phyloP scores from a whole-genome alignment of 208 protist genomes.

The Leishmania guyanensis region DNA sequence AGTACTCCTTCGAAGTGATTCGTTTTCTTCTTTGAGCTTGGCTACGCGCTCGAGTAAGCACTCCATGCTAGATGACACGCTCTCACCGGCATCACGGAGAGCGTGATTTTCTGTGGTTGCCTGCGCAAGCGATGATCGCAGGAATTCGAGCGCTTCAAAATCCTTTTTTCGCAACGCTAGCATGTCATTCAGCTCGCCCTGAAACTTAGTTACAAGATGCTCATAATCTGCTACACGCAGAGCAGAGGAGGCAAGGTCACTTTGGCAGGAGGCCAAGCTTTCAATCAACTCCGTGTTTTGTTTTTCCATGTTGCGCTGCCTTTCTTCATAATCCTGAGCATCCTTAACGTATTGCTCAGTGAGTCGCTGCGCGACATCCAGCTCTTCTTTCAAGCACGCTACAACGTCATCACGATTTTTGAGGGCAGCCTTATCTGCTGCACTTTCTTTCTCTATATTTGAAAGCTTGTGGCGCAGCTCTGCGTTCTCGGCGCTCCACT shows the following conservation, averaged over 20 bases:
- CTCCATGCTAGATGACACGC: conserved; percentile 38
- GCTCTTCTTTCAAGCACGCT: conserved; percentile 31
- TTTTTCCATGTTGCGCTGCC: conserved; percentile 11
- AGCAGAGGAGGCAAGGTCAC: conserved; percentile 18
- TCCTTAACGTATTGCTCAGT: conserved; percentile 26
- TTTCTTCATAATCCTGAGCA: conserved; percentile 23
- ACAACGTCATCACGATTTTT: conserved; percentile 24
- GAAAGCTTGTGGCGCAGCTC: conserved; percentile 45
- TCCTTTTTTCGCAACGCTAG: conserved; percentile 26
- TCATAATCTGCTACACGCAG: conserved; percentile 51
- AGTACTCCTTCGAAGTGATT: conserved; percentile 3
- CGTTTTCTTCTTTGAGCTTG: conserved; percentile 41
- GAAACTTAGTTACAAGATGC: conserved; percentile 44
- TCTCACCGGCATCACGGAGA: conserved; percentile 27
- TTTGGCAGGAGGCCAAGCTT: conserved; percentile 11
- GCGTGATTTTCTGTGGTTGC: conserved; percentile 28
- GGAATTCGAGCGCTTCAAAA: conserved; percentile 25
- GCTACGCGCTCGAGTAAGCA: conserved; percentile 29
- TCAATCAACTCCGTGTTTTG: conserved; percentile 18
- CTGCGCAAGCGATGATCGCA: conserved; percentile 23
- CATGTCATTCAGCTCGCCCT: conserved; percentile 44
- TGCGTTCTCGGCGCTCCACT: conserved; percentile 65
- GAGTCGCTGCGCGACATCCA: conserved; percentile 29
- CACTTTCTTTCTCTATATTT: conserved; percentile 1
- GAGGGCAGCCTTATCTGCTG: conserved; percentile 3